Evolutionary conservation across 2,329 filamentous ascomycete species (phyloP), one percentile per base, ranked within the genome.

Genomic region (Calonectria leucothoes): DNA sequence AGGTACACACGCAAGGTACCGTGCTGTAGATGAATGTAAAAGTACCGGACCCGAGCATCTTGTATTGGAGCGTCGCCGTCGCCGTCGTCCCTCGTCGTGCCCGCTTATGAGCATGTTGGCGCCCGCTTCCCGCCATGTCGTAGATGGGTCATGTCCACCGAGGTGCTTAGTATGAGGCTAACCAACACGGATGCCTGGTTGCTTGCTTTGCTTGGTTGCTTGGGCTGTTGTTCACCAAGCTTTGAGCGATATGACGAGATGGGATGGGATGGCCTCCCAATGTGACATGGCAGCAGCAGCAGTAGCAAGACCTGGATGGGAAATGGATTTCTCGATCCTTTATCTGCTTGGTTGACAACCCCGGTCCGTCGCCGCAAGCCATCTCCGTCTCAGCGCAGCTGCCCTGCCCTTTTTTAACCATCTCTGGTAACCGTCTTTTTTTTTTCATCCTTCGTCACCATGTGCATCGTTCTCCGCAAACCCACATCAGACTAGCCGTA

Each of bases 321-420:
- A 52, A 52, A 52, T 52, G 25, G 49, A 31, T 14, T 11, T 52
- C 49, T 52, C 49, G 49, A 52, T 52, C 17, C 49, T 52, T 25
- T 31, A 31, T 52, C 49, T 31, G 23, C 49, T 52, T 61, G 55
- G 55, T 23, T 45, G 42, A 23, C 29, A 61, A 23, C 55, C 35
- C 31, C n/a, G 31, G n/a, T 23, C 35, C 31, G 31, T 39, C 14
- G 55, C 55, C 20, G 27, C 29, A 66, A 39, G 64, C 25, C 45
- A 66, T 66, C 42, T 61, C 27, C 33, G 64, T 66, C 64, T 52
- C 64, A 66, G 31, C 48, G 45, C 64, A 66, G 14, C 45, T 27
- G 27, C 64, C 39, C 31, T 51, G 49, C 7, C 33, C 31, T 59
- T 59, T 59, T 61, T 61, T 61, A 61, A 61, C 55, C 55, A 61